A percentile compares a stretch with the other conserved stretches of the same genome.
phyloP scores from a whole-genome alignment of 805 yeast species.

The Tetrapisispora pingtungensis region DNA sequence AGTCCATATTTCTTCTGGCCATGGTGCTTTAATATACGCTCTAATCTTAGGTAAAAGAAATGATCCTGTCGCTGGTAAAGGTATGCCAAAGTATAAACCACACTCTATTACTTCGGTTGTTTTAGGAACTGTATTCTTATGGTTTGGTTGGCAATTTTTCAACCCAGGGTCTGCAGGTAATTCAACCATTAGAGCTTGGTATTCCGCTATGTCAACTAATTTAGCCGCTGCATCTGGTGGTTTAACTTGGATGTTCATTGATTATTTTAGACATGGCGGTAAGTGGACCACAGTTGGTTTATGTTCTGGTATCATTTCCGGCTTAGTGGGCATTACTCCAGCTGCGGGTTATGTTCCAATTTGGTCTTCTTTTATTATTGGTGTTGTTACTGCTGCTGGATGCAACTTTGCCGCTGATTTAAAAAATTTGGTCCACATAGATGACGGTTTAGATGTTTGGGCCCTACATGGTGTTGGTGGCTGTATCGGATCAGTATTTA shows the following conservation, averaged over 20 bases:
- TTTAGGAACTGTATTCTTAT: slow-evolving; percentile 84
- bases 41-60: slow-evolving; percentile 85
- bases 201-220: slow-evolving; percentile 88
- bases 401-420: slow-evolving; percentile 83
- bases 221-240: slow-evolving; percentile 92
- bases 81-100: slow-evolving; percentile 84
- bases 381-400: slow-evolving; percentile 61
- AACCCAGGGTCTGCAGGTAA: slow-evolving; percentile 98
- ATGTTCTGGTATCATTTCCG: slow-evolving; percentile 90
- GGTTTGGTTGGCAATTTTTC: slow-evolving; percentile 96
- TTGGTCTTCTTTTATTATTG: slow-evolving; percentile 78
- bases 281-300: slow-evolving; percentile 91
- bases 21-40: slow-evolving; percentile 91
- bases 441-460: slow-evolving; percentile 92
- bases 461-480: slow-evolving; percentile 95
- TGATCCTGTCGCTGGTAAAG: slow-evolving; percentile 54
- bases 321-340: slow-evolving; percentile 91
- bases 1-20: slow-evolving; percentile 91
- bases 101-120: slow-evolving; percentile 87
- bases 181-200: slow-evolving; percentile 86
- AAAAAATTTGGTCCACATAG: slow-evolving; percentile 61
- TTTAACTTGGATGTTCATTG: slow-evolving; percentile 87
- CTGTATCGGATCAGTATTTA: slow-evolving; percentile 66
- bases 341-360: slow-evolving; percentile 95
- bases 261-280: slow-evolving; percentile 73